Evolutionary conservation across 1,284 basidiomycete species (phyloP).

Genomic region (Leccinum griseonigrum): DNA sequence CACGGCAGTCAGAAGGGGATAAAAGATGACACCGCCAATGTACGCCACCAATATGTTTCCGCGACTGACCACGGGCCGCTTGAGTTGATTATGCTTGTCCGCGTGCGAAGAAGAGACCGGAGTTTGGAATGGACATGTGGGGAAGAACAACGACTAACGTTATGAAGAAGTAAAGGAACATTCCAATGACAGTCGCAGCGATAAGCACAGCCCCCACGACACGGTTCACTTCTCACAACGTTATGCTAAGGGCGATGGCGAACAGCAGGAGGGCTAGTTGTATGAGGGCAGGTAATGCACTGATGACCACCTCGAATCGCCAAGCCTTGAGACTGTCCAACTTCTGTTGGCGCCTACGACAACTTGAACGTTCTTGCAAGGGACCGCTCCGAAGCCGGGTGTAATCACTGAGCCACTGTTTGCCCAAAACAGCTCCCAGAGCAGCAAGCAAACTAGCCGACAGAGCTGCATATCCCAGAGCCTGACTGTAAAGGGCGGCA

Average conservation of each 20-base stretch:
- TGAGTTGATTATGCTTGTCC: neutral
- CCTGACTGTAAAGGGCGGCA: slow-evolving; percentile 11
- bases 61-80: neutral
- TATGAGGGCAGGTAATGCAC: slow-evolving; percentile 11
- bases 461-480: slow-evolving; percentile 13
- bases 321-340: slow-evolving; percentile 15
- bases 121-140: slow-evolving; percentile 17
- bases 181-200: slow-evolving; percentile 6
- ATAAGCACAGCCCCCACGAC: slow-evolving; percentile 10
- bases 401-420: slow-evolving; percentile 15
- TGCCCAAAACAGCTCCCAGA: slow-evolving; percentile 16
- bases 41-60: slow-evolving; percentile 1
- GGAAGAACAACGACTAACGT: slow-evolving; percentile 12
- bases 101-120: slow-evolving; percentile 11
- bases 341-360: slow-evolving; percentile 16
- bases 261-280: slow-evolving; percentile 17
- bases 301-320: slow-evolving; percentile 13
- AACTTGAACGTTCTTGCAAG: slow-evolving; percentile 7
- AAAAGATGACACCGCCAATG: neutral
- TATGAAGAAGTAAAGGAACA: slow-evolving; percentile 13
- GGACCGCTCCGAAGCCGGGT: slow-evolving; percentile 2
- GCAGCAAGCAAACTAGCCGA: slow-evolving; percentile 18
- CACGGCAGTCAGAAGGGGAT: neutral
- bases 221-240: slow-evolving; percentile 11
- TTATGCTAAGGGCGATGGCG: slow-evolving; percentile 7